Evolutionary conservation across 2,329 filamentous ascomycete genomes (phyloP), one percentile per base, ranked within the genome.

Genomic region (Dryadomyces quercus-mongolicae): DNA sequence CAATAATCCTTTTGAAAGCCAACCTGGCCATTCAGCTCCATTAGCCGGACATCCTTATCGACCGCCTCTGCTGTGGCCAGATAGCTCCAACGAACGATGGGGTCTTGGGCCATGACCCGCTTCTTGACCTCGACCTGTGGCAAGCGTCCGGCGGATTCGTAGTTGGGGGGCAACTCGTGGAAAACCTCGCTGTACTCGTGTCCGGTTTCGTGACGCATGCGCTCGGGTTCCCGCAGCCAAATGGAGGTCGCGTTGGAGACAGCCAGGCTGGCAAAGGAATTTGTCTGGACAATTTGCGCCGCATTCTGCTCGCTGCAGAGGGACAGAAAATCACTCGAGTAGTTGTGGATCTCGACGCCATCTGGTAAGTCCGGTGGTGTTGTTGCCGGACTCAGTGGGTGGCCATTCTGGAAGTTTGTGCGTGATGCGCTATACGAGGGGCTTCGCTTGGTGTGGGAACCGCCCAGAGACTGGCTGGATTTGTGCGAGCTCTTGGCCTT

Each of bases 401-500:
- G 75, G 62, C 72, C 69, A 66, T 75, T 62, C 67, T 77, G 62
- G 15, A 56, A 31, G 6, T 48, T 22, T 5, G 52, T 53, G 70
- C 83, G 68, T 70, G 81, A 66, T 65, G 85, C 88, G 54, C 78
- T 76, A 56, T 82, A 78, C 2, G 78, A 78, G 54, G 86, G 78
- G 56, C 81, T 82, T 56, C 83, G 79, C 62, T 85, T 81, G 47
- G 79, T 72, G 25, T 80, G 75, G 51, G 84, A 74, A n/a, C 84
- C 85, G 61, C 81, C 83, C 59, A 88, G 72, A 1, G 91, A 95
- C 56, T 85, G 83, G 36, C 84, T 90, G 0, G 86, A 70, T 59
- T 86, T 86, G 71, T 96, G 92, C 49, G 78, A 82, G n/a, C 78
- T 83, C 69, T 95, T 96, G 1, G 84, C 67, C 63, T 89, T 90